Evolutionary conservation across 371 early-diverging fungal species (phyloP).

Genomic region (Mucor plumbeus): DNA sequence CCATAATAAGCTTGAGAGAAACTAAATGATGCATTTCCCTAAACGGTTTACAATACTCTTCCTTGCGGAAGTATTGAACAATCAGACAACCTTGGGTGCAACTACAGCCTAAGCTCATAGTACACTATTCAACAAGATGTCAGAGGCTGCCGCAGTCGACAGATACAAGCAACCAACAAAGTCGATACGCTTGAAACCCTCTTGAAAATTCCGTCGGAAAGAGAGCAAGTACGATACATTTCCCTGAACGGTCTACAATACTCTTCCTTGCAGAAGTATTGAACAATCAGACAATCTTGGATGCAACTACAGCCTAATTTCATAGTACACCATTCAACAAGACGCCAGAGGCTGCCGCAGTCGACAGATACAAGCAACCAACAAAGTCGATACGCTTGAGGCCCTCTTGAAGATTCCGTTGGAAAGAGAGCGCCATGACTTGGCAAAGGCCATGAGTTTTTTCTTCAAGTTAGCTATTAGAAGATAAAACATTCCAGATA

Average conservation of each 20-base stretch:
- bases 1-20: no score
- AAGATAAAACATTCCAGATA: no score
- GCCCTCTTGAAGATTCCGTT: neutral
- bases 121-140: no score
- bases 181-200: neutral
- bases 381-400: neutral
- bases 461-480: constrained; percentile 7
- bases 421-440: constrained; percentile 3
- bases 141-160: no score
- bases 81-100: no score
- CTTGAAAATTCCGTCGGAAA: neutral
- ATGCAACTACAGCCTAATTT: neutral
- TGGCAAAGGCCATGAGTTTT: constrained; percentile 5
- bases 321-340: constrained; percentile 12
- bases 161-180: no score
- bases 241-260: constrained; percentile 14
- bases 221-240: constrained; percentile 1
- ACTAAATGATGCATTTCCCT: no score
- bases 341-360: neutral
- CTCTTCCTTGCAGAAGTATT: constrained; percentile 9
- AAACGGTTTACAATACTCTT: no score
- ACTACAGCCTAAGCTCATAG: no score
- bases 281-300: no score
- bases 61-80: no score
- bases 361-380: constrained; percentile 7